These are phyloP conservation scores for Fusarium citri DNA, from an alignment of 2,329 filamentous ascomycete genomes.

Conservation along the genomic window DNA sequence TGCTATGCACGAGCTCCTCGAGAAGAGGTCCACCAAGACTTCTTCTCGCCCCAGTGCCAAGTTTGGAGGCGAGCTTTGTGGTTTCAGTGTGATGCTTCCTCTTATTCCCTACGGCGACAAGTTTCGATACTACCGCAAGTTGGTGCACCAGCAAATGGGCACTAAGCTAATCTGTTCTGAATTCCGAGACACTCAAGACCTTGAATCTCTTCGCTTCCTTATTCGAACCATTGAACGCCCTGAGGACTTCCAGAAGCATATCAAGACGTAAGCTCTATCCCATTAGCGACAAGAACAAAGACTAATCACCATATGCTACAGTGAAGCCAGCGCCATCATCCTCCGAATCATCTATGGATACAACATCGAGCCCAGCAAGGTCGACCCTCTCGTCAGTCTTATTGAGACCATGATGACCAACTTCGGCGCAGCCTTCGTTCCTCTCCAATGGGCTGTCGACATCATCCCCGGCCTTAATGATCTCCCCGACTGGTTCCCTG, in stretches of 20 bases:
- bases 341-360: conserved; percentile 50
- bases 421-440: conserved; percentile 46
- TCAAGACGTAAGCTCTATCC: conserved; percentile 43
- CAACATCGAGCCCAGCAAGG: conserved; percentile 44
- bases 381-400: conserved; percentile 48
- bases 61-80: conserved; percentile 43
- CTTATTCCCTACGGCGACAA: conserved; percentile 31
- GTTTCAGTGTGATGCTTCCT: conserved; percentile 32
- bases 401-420: conserved; percentile 47
- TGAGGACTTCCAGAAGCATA: conserved; percentile 35
- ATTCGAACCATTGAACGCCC: conserved; percentile 41
- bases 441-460: conserved; percentile 51
- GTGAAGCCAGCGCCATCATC: conserved; percentile 45
- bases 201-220: conserved; percentile 45
- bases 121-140: conserved; percentile 43
- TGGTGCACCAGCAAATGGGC: conserved; percentile 48
- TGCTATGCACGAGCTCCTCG: conserved; percentile 53
- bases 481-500: conserved; percentile 49
- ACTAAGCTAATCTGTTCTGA: conserved; percentile 34
- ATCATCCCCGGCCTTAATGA: conserved; percentile 47
- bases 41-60: conserved; percentile 47
- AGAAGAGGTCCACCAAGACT: conserved; percentile 50
- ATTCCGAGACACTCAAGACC: conserved; percentile 43
- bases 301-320: conserved; percentile 19
- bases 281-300: background rate